Percentiles rank a stretch among this genome's conserved stretches.
phyloP scores from a whole-genome alignment of 495 filamentous ascomycete species.

The Penicillium egyptiacum region DNA sequence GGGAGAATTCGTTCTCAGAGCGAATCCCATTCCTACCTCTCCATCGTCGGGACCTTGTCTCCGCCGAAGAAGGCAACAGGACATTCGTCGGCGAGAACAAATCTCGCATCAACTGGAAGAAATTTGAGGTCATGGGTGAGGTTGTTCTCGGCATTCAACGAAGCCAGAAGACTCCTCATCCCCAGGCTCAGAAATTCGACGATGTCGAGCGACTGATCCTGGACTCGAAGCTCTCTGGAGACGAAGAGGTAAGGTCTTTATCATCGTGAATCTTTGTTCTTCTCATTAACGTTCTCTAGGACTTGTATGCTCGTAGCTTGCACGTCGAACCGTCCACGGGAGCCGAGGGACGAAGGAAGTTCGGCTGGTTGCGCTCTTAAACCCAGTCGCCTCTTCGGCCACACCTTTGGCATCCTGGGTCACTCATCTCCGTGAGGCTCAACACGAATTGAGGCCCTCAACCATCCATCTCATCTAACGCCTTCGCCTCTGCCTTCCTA shows the following conservation, averaged over 20 bases:
- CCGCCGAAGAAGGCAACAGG: constrained; percentile 86
- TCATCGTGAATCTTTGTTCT: not conserved
- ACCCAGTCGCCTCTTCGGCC: not conserved
- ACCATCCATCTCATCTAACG: not conserved
- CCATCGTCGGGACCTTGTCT: constrained; percentile 82
- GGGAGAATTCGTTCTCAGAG: constrained; percentile 88
- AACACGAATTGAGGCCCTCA: not conserved
- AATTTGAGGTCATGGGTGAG: constrained; percentile 95
- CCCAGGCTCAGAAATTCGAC: constrained; percentile 64
- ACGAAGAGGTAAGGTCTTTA: constrained; percentile 47
- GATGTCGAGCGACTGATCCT: constrained; percentile 68
- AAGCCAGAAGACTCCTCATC: constrained; percentile 84
- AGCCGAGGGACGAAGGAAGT: constrained; percentile 43
- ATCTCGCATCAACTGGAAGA: constrained; percentile 92
- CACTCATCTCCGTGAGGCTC: not conserved
- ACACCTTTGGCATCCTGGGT: not conserved
- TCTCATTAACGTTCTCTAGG: constrained; percentile 31
- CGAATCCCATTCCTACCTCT: constrained; percentile 95
- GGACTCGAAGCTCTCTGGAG: constrained; percentile 57
- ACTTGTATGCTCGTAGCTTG: constrained; percentile 47
- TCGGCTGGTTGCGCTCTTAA: constrained; percentile 46
- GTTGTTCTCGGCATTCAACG: constrained; percentile 85
- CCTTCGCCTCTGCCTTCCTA: not conserved
- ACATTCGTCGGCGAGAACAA: constrained; percentile 77
- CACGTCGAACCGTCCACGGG: constrained; percentile 47